Percentiles rank a stretch among this genome's conserved stretches.
These are phyloP conservation scores for Cladosporium austrohemisphaericum DNA, from an alignment of 2,329 filamentous ascomycete species.

Conservation along the genomic window DNA sequence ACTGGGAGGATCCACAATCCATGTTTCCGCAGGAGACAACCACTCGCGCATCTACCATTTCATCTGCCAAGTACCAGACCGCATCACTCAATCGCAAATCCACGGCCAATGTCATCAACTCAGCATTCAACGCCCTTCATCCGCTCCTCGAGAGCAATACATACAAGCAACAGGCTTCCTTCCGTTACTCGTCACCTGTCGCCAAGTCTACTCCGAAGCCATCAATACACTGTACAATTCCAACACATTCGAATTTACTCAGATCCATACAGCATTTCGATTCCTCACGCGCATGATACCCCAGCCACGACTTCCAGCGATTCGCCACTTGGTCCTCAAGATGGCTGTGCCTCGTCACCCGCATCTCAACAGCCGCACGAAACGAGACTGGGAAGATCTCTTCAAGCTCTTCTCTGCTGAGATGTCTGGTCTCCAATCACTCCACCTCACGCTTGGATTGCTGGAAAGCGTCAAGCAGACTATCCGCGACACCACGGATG, in stretches of 20 bases:
- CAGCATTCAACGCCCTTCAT: slow-evolving; percentile 18
- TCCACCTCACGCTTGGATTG: slow-evolving; percentile 29
- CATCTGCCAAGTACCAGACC: slow-evolving; percentile 25
- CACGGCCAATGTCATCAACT: slow-evolving; percentile 28
- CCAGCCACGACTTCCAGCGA: slow-evolving; percentile 23
- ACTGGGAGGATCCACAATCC: slow-evolving; percentile 27
- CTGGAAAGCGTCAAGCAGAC: slow-evolving; percentile 28
- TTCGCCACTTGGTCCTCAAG: slow-evolving; percentile 29
- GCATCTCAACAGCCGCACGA: slow-evolving; percentile 26
- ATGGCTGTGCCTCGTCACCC: slow-evolving; percentile 33
- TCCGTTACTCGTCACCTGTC: slow-evolving; percentile 30
- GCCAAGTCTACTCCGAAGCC: slow-evolving; percentile 30
- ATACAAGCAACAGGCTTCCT: slow-evolving; percentile 25
- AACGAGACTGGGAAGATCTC: slow-evolving; percentile 30
- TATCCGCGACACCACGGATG: slow-evolving; percentile 26
- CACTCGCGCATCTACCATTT: slow-evolving; percentile 25
- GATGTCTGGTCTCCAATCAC: slow-evolving; percentile 28
- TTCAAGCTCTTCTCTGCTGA: slow-evolving; percentile 30
- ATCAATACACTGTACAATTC: slow-evolving; percentile 29
- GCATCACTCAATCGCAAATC: slow-evolving; percentile 20
- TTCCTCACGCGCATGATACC: slow-evolving; percentile 31
- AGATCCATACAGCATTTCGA: slow-evolving; percentile 31
- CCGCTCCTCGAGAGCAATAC: slow-evolving; percentile 21
- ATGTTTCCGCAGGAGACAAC: slow-evolving; percentile 23
- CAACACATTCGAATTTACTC: slow-evolving; percentile 33